Percentiles rank a stretch among this genome's conserved stretches.
Evolutionary conservation across 208 protist species (phyloP).

Genomic region (Leishmania tarentolae): DNA sequence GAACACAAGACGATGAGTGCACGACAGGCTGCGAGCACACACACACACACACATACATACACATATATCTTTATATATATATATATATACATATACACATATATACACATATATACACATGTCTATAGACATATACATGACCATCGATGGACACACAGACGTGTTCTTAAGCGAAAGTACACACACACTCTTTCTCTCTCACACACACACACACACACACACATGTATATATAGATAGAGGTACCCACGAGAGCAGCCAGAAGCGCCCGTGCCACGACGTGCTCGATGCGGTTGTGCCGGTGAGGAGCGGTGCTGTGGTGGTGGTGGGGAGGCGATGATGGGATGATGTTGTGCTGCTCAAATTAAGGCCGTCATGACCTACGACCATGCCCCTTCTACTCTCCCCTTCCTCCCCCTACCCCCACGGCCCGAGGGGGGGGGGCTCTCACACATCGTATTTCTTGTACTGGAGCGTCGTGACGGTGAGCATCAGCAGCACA

Average conservation of each 20-base stretch:
- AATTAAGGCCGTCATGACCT: not conserved
- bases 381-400: not conserved
- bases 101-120: not conserved
- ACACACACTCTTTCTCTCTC: too few species aligned
- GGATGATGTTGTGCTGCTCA: not conserved
- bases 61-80: not conserved
- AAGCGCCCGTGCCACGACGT: not conserved
- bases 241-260: not conserved
- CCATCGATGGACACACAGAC: not conserved
- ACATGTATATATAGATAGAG: not conserved
- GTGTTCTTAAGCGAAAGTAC: too few species aligned
- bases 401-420: not conserved
- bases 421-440: not conserved
- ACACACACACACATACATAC: not conserved
- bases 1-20: not conserved
- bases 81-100: not conserved
- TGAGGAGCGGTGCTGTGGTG: not conserved
- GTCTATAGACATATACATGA: not conserved
- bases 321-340: not conserved
- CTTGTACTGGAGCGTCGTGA: constrained; percentile 35
- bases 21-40: not conserved
- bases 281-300: too few species aligned
- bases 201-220: not conserved
- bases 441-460: constrained; percentile 23
- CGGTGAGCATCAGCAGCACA: constrained; percentile 20